Percentiles rank a stretch among this genome's conserved stretches.
These are phyloP conservation scores for Breviolum minutum DNA, from an alignment of 73 alveolate species.

Conservation along the genomic window DNA sequence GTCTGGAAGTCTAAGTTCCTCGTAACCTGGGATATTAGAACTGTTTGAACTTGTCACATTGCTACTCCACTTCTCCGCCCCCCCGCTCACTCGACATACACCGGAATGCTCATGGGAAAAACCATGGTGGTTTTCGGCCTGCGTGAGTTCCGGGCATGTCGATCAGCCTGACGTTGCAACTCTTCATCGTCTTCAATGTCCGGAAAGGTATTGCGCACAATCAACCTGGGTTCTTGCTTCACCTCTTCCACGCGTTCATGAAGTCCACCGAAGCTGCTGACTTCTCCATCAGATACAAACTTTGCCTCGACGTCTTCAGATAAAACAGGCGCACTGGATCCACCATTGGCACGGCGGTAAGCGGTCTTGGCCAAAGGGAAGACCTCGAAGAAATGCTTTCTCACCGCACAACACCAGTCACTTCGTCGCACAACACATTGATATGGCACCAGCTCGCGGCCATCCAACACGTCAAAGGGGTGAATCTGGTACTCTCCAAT, in stretches of 20 bases:
- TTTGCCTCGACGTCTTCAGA: constrained; percentile 69
- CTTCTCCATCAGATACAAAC: constrained; percentile 28
- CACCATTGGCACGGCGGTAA: constrained; percentile 93
- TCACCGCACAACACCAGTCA: constrained; percentile 9
- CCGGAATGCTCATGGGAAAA: constrained; percentile 28
- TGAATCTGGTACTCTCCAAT: constrained; percentile 30
- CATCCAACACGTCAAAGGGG: not conserved
- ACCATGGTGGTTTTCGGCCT: too few species aligned
- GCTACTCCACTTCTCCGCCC: too few species aligned
- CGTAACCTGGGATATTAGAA: too few species aligned
- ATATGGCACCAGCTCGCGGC: constrained; percentile 77
- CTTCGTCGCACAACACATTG: constrained; percentile 57
- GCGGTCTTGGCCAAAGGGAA: constrained; percentile 74
- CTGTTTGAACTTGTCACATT: too few species aligned
- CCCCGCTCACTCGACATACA: constrained; percentile 9
- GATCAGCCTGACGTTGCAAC: too few species aligned
- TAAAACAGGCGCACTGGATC: constrained; percentile 56
- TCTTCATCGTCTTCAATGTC: too few species aligned
- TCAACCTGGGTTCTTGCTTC: constrained; percentile 69
- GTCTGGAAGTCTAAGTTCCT: too few species aligned
- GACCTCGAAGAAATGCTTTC: constrained; percentile 53
- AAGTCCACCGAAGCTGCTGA: not conserved
- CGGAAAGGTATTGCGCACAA: too few species aligned
- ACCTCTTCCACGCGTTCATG: not conserved
- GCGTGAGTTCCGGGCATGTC: too few species aligned